Base-by-base conservation (phyloP, 1,139 yeast species). In the Wickerhamiella pararugosa region DNA sequence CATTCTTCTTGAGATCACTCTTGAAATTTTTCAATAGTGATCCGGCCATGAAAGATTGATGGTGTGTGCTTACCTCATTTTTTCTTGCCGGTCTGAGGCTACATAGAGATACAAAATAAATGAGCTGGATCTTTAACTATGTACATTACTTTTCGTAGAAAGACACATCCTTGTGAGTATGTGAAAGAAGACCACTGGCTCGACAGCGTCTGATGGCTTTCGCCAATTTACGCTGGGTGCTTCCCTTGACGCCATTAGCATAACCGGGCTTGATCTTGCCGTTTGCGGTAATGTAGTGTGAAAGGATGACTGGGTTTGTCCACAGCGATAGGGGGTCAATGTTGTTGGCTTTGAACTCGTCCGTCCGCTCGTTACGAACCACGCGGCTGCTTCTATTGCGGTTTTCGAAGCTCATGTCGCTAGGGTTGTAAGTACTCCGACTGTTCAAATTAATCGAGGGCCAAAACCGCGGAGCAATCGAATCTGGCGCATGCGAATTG, bases 141-240 rank as follows among this genome's bases (percentile, higher is more conserved):
- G 31, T 29, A 29, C 31, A 29, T 10, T 29, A 33, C 11, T 37
- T 27, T 26, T 34, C 32, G 9, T 29, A 15, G 21, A 15, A 15
- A 15, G 21, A 49, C 46, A 64, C 63, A 53, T 74, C 74, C 53
- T 66, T 70, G 52, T 78, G 81, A 34, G 73, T 75, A 42, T 75
- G 62, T 27, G 83, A 71, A 54, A 80, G 64, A 45, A 79, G 64
- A 0, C 92, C 90, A 45, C 77, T 72, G 4, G 77, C 73, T 51
- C 86, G 66, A 11, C 84, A 76, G 42, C 86, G 65, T 54, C 76
- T 69, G 41, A 79, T 69, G 32, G 90, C 86, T 49, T 69, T 74
- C 1, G 80, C 67, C 51, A 80, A 63, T 49, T 65, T 64, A 55
- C 69, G 70, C 54, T 80, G 90, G 52, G 76, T 79, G 49, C 62